These are phyloP conservation scores for Penicillium sp. DNA, from an alignment of 2,329 filamentous ascomycete species.

Conservation along the genomic window DNA sequence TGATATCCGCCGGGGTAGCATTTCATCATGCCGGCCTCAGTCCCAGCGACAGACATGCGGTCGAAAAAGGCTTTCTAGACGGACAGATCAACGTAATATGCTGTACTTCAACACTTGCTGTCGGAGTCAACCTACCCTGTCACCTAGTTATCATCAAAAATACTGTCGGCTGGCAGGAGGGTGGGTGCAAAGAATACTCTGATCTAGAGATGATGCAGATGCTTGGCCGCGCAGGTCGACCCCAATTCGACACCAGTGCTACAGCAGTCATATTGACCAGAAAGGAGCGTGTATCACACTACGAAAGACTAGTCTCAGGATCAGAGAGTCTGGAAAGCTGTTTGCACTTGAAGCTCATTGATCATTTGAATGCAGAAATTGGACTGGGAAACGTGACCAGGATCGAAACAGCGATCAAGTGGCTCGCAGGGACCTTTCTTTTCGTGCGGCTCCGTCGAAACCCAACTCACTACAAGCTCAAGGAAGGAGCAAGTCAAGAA, in stretches of 20 bases:
- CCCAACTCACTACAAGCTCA: conserved; percentile 66
- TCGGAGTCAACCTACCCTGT: conserved; percentile 80
- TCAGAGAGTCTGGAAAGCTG: conserved; percentile 72
- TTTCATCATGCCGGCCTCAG: conserved; percentile 80
- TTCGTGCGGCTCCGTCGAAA: conserved; percentile 71
- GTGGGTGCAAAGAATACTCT: conserved; percentile 65
- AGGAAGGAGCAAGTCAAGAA: conserved; percentile 49
- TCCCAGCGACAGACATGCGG: conserved; percentile 57
- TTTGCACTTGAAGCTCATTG: conserved; percentile 73
- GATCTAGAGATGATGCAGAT: conserved; percentile 89
- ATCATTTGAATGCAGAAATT: conserved; percentile 82
- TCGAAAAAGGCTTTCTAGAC: conserved; percentile 67
- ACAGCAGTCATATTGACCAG: conserved; percentile 77
- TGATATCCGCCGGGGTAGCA: conserved; percentile 61
- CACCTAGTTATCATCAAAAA: conserved; percentile 82
- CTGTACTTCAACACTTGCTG: conserved; percentile 79
- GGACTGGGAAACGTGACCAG: conserved; percentile 69
- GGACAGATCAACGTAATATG: conserved; percentile 78
- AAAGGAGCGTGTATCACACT: conserved; percentile 60
- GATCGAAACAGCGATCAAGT: conserved; percentile 63
- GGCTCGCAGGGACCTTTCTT: conserved; percentile 75
- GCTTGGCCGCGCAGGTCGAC: conserved; percentile 77
- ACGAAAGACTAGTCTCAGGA: conserved; percentile 71
- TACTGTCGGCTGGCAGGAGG: conserved; percentile 64
- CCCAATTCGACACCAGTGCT: conserved; percentile 76